Evolutionary conservation across 2,329 filamentous ascomycete species (phyloP), one percentile per base, ranked within the genome.

Genomic region (Paramyrothecium sp.): DNA sequence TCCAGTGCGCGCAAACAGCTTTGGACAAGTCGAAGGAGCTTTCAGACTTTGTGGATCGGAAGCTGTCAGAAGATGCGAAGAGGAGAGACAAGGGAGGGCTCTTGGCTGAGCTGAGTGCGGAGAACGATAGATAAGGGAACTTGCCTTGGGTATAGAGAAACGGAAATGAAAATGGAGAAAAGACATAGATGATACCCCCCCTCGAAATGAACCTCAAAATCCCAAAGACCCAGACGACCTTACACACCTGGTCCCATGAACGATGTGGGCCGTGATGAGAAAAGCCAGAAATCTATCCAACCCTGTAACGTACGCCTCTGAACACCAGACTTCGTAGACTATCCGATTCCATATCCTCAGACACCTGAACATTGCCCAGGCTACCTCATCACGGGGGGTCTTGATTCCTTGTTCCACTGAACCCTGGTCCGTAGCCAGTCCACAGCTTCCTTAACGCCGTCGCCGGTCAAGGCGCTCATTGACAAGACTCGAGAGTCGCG

Each of bases 361-460:
- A 10, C n/a, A 12, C 38, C 38, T 44, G 38, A 12, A 12, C 38
- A 44, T 44, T 44, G 38, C 38, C 13, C 38, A 30, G 22, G 59
- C 84, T 81, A 98, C 76, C 92, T 84, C 93, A 97, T 97, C 54
- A 96, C 88, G 2, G 95, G 95, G 61, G 94, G 93, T 60, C 95
- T 83, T 4, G 87, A 89, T 74, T 97, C 94, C 76, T 95, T 97
- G 72, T 98, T 98, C 92, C 95, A 98, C 74, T 91, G 92, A 26
- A 98, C 92, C 60, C 95, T 82, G 64, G 88, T 94, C 70, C 91
- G 87, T 58, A 99, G 80, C 95, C 95, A 99, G 69, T 98, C 95
- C n/a, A 99, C 90, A 1, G 95, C 94, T 78, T 98, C 95, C 68
- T 86, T 87, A 2, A 99, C 95, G 3, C 95, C 95, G 0, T 89